Conservation (phyloP, 2,329 filamentous ascomycete species). For the Ascochyta viciae-villosae region DNA sequence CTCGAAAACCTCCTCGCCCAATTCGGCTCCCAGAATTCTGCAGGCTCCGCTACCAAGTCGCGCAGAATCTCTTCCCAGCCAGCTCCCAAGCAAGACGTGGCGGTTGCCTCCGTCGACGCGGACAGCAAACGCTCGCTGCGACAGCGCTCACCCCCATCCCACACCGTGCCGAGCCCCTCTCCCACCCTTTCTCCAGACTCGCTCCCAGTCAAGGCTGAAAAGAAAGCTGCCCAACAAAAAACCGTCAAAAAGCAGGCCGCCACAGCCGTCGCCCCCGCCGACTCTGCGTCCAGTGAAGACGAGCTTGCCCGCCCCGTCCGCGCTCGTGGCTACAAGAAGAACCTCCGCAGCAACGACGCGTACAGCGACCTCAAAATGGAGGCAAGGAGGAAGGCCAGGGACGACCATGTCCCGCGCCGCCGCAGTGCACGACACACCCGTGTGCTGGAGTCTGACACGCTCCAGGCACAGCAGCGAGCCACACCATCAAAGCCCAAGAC, state of each 20-base stretch:
- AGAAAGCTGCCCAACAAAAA: neutral
- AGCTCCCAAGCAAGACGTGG: slow-evolving; percentile 3
- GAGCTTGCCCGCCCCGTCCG: slow-evolving; percentile 27
- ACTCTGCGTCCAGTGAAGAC: slow-evolving; percentile 31
- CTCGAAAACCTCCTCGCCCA: slow-evolving; percentile 37
- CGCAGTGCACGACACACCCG: slow-evolving; percentile 33
- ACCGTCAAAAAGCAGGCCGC: too few species aligned
- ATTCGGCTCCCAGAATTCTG: slow-evolving; percentile 40
- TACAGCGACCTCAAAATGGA: slow-evolving; percentile 45
- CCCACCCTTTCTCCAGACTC: neutral
- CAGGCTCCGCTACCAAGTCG: slow-evolving; percentile 42
- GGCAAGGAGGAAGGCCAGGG: slow-evolving; percentile 26
- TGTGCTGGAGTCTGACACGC: slow-evolving; percentile 44
- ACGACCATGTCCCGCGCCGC: slow-evolving; percentile 25
- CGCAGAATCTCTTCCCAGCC: slow-evolving; percentile 25
- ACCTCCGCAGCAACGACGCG: slow-evolving; percentile 12
- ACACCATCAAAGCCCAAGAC: slow-evolving; percentile 15
- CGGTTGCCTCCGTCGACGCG: neutral
- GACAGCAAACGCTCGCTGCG: slow-evolving; percentile 21
- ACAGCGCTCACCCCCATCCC: slow-evolving; percentile 6
- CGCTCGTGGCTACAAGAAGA: slow-evolving; percentile 20
- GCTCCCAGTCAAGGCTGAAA: neutral
- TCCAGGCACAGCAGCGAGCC: slow-evolving; percentile 17
- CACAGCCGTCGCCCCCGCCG: neutral
- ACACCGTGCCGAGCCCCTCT: slow-evolving; percentile 14